Percentiles rank a stretch among this genome's conserved stretches.
Conservation (phyloP, 148 eudicot species). For the Chenopodium formosanum region DNA sequence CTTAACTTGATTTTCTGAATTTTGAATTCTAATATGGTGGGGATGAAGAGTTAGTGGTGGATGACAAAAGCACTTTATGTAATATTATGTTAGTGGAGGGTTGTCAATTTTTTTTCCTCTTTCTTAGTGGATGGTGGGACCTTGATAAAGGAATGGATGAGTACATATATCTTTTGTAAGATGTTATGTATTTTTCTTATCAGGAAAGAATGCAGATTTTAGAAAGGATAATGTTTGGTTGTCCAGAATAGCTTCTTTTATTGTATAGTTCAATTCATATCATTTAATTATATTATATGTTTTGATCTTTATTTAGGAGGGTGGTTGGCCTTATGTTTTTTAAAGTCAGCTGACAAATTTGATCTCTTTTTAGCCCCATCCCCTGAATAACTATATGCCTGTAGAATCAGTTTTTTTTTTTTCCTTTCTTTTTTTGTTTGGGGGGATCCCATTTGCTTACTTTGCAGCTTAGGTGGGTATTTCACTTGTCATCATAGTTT, state of each 20-base stretch:
- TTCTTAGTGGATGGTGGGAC: conserved; percentile 59
- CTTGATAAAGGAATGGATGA: conserved; percentile 33
- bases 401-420: background rate
- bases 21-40: conserved; percentile 20
- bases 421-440: background rate
- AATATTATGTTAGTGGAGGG: conserved; percentile 39
- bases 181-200: conserved; percentile 27
- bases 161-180: conserved; percentile 34
- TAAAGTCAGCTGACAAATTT: conserved; percentile 5
- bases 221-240: conserved; percentile 19
- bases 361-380: background rate
- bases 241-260: conserved; percentile 11
- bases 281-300: background rate
- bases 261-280: conserved; percentile 14
- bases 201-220: conserved; percentile 18
- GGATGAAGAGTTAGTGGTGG: conserved; percentile 46
- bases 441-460: background rate
- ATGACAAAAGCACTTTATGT: conserved; percentile 63
- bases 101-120: conserved; percentile 20
- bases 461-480: conserved; percentile 10
- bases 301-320: background rate
- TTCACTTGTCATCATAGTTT: background rate
- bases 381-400: conserved; percentile 5
- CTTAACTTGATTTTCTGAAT: conserved; percentile 33
- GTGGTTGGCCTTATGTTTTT: conserved; percentile 8